Evolutionary conservation across 257 asterid species (phyloP), one percentile per base, ranked within the genome.

Genomic region (Marsdenia floribunda): DNA sequence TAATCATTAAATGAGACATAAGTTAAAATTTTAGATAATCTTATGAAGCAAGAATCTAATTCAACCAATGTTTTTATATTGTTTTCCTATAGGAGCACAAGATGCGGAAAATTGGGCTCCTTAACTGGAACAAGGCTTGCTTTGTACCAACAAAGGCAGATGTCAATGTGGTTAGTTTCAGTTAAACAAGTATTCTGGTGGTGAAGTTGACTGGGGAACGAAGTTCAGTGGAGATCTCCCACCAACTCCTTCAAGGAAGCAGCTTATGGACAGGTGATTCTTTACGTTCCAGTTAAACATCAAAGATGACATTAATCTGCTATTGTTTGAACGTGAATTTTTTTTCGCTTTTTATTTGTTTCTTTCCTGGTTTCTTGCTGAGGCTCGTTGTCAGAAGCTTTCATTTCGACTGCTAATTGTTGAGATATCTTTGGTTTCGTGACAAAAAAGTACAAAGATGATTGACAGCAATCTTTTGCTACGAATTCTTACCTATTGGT

Each of bases 131-230:
- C 3, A 90, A 92, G 79, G 70, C 91, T 68, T 86, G 93, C 82
- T 90, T 70, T 66, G 92, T 90, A 53, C 97, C 97, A 24, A 90
- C 96, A 14, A 90, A 88, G 82, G 73, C 96, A 22, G 96, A 92
- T 70, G 91, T 81, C 21, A 80, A 79, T 38, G 86, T 92, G 59
- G 96, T 88, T 12, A 66, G 85, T 26, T 88, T 85, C 72, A 83
- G 96, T 74, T 92, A 73, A 92, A 87, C 81, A 92, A 88, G 80
- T 92, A 87, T 24, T 84, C 89, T 6, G 92, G 91, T 55, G 71
- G 90, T 58, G 77, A 82, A 87, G 81, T 92, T 73, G 95, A 88
- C 69, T 92, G 95, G 95, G 73, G 83, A 74, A 77, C 74, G 26
- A 90, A 90, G 80, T 88, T 58, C 68, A 85, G 80, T 22, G 88